Evolutionary conservation across 257 asterid genomes (phyloP), one percentile per base, ranked within the genome.

Genomic region (Asclepias syriaca): DNA sequence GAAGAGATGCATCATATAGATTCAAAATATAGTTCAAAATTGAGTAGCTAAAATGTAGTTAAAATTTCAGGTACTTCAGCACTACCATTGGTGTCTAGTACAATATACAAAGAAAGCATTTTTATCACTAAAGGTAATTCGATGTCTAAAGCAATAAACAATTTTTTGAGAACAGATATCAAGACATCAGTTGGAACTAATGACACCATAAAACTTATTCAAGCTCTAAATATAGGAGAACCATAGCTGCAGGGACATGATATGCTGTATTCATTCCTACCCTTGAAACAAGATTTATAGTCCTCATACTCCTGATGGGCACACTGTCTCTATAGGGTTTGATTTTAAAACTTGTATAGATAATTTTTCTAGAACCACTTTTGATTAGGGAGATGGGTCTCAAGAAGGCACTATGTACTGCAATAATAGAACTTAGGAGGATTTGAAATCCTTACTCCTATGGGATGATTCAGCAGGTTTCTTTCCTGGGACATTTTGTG

Each of bases 401-500:
- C 10, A 53, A 78, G 68, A 66, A 48, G 32, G 29, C 18, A 59
- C 21, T 46, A 24, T 58, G 14, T 54, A 24, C 70, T 22, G 70
- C 46, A 69, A 46, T n/a, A 34, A 45, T 60, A 34, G 43, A 61
- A 59, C 70, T 34, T 69, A 10, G 69, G 51, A 73, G 72, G 24
- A 69, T 37, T 22, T 51, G 32, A 40, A 76, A 55, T 32, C 34
- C 60, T 53, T 64, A 88, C 96, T 86, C 67, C 66, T 77, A 53
- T 49, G 65, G 73, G 90, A 79, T 69, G 91, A 77, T 77, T 68
- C 83, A 27, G 22, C 60, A 24, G 78, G 81, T 75, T 78, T 82
- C 84, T 77, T 88, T 48, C 61, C 86, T 7, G 88, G 86, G 72
- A 82, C 90, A 58, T 77, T 78, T 84, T 81, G 88, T 29, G 77